Evolutionary conservation across 176 grass and related monocot species (phyloP).

Genomic region (Puya raimondii): DNA sequence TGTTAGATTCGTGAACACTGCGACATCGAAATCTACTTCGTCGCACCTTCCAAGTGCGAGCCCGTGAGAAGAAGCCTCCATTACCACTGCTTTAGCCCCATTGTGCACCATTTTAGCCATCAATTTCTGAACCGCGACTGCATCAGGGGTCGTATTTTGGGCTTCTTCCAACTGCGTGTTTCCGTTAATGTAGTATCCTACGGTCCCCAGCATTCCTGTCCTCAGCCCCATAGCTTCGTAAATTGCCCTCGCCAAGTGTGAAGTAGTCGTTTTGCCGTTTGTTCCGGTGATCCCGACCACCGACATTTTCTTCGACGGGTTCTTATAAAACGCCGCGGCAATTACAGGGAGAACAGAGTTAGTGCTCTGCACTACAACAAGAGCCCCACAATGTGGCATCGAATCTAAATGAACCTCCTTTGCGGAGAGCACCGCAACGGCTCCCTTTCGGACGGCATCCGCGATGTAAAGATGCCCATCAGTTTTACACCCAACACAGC

Average conservation of each 20-base stretch:
- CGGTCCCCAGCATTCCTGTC: constrained; percentile 15
- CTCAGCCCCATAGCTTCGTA: constrained; percentile 23
- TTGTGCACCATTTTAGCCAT: constrained; percentile 27
- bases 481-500: constrained; percentile 13
- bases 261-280: constrained; percentile 10
- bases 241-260: constrained; percentile 24
- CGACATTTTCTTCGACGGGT: constrained; percentile 16
- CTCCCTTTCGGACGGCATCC: constrained; percentile 15
- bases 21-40: constrained; percentile 21
- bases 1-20: constrained; percentile 19
- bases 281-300: constrained; percentile 24
- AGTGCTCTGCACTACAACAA: constrained; percentile 20
- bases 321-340: constrained; percentile 22
- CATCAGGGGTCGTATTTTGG: constrained; percentile 6
- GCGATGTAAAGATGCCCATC: constrained; percentile 19
- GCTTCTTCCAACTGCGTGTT: constrained; percentile 15
- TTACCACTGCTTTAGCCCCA: constrained; percentile 18
- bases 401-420: constrained; percentile 21
- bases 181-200: constrained; percentile 19
- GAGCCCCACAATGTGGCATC: constrained; percentile 18
- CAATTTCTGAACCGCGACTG: constrained; percentile 14
- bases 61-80: constrained; percentile 19
- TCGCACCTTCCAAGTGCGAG: constrained; percentile 11
- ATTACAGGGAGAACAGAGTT: constrained; percentile 7
- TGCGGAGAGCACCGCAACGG: constrained; percentile 18